These are phyloP conservation scores for Russula earlei DNA, from an alignment of 768 basidiomycete genomes.

Conservation along the genomic window DNA sequence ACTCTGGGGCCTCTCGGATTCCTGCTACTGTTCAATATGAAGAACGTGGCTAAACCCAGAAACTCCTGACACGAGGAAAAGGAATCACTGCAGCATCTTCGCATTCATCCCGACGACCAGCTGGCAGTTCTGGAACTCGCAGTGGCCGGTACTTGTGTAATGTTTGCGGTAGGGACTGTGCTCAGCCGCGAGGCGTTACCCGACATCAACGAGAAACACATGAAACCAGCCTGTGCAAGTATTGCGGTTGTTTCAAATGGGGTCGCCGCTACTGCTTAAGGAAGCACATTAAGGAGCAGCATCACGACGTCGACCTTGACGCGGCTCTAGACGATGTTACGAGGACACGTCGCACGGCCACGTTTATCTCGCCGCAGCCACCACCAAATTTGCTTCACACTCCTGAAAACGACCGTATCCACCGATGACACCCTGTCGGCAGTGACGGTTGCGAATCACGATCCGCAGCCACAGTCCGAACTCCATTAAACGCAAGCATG, in stretches of 20 bases:
- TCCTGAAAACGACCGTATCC: too few species aligned
- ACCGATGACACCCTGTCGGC: too few species aligned
- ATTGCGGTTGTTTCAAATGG: background rate
- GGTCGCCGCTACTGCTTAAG: background rate
- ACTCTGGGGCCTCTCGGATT: too few species aligned
- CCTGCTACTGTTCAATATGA: background rate
- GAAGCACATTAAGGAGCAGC: background rate
- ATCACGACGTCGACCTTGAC: background rate
- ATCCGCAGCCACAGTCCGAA: too few species aligned
- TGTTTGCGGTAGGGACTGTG: background rate
- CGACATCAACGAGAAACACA: background rate
- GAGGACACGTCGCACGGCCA: too few species aligned
- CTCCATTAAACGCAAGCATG: too few species aligned
- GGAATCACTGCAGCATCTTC: background rate
- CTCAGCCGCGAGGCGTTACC: background rate
- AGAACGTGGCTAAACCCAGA: background rate
- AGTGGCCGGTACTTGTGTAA: background rate
- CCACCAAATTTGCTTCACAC: too few species aligned
- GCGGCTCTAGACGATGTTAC: background rate
- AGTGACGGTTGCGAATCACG: too few species aligned
- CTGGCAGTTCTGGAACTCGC: background rate
- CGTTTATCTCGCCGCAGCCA: too few species aligned
- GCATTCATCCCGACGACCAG: background rate
- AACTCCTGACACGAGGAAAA: too few species aligned
- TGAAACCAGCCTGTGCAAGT: background rate